Conservation (phyloP, 805 yeast genomes). For the Hanseniaspora taiwanica region DNA sequence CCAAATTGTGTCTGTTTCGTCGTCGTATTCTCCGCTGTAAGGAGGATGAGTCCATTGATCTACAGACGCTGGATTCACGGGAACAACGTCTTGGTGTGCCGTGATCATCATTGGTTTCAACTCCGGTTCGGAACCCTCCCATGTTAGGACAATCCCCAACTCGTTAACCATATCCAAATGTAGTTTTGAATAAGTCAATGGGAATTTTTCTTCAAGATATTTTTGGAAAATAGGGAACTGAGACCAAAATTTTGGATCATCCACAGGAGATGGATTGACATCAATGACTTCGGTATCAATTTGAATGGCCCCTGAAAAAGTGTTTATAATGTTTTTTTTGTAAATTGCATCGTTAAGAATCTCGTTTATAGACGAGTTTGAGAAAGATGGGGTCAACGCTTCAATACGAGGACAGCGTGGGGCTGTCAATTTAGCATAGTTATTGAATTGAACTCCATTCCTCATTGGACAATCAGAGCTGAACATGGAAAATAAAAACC, state of each 20-base stretch:
- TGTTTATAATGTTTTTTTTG: conserved; percentile 29
- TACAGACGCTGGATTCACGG: conserved; percentile 48
- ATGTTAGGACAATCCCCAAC: conserved; percentile 51
- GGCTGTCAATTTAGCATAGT: neutral
- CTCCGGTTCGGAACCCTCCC: conserved; percentile 39
- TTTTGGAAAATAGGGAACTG: conserved; percentile 35
- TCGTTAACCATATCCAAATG: conserved; percentile 44
- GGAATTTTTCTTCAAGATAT: conserved; percentile 43
- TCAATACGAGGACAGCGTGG: conserved; percentile 10
- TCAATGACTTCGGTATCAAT: conserved; percentile 57
- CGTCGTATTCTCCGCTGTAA: conserved; percentile 54
- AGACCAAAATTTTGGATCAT: conserved; percentile 31
- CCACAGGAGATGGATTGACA: conserved; percentile 25
- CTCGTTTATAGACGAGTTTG: conserved; percentile 11
- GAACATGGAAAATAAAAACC: neutral
- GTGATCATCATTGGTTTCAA: conserved; percentile 57
- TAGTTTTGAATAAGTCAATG: conserved; percentile 34
- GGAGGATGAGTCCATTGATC: conserved; percentile 59
- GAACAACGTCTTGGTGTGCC: conserved; percentile 82
- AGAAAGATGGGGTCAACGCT: conserved; percentile 15
- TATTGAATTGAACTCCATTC: neutral
- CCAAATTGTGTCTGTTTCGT: conserved; percentile 36
- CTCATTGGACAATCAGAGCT: too few species aligned
- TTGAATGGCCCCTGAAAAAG: conserved; percentile 44
- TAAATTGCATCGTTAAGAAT: conserved; percentile 24